A percentile compares a stretch with the other conserved stretches of the same genome.
Conservation (phyloP, 2,329 filamentous ascomycete genomes). For the Talaromyces funiculosus region DNA sequence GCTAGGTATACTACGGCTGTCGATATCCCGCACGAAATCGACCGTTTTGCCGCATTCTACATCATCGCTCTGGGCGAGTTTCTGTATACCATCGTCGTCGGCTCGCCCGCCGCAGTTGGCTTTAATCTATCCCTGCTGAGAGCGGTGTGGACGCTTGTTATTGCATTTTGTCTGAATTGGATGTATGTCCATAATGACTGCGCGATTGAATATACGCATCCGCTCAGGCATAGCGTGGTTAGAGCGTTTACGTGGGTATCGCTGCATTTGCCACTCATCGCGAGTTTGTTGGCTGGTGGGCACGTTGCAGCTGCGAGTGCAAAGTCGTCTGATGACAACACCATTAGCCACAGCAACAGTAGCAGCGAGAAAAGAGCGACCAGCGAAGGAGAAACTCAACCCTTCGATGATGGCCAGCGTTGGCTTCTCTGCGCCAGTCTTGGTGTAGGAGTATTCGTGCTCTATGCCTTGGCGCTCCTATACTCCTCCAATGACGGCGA, state of each 20-base stretch:
- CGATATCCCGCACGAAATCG: constrained; percentile 47
- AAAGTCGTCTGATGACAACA: background rate
- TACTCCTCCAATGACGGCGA: constrained; percentile 37
- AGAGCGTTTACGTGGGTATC: constrained; percentile 44
- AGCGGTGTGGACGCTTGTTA: constrained; percentile 46
- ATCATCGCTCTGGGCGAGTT: constrained; percentile 51
- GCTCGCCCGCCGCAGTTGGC: constrained; percentile 43
- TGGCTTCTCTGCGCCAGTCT: constrained; percentile 47
- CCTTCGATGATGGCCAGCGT: constrained; percentile 39
- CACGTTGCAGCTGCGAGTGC: constrained; percentile 43
- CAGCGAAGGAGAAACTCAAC: background rate
- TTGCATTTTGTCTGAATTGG: constrained; percentile 49
- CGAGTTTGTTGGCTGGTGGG: constrained; percentile 44
- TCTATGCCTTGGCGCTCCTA: constrained; percentile 34
- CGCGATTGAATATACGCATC: constrained; percentile 40
- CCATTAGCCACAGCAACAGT: background rate
- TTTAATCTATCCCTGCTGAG: constrained; percentile 41
- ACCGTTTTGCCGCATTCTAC: constrained; percentile 48
- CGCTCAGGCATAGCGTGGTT: constrained; percentile 41
- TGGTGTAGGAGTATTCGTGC: constrained; percentile 42
- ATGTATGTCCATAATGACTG: constrained; percentile 48
- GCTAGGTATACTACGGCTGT: constrained; percentile 46
- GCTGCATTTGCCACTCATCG: constrained; percentile 43
- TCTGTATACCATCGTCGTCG: constrained; percentile 46
- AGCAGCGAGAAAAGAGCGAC: constrained; percentile 13